Evolutionary conservation across 2,329 filamentous ascomycete species (phyloP), one percentile per base, ranked within the genome.

Genomic region (Dothidotthia symphoricarpi): DNA sequence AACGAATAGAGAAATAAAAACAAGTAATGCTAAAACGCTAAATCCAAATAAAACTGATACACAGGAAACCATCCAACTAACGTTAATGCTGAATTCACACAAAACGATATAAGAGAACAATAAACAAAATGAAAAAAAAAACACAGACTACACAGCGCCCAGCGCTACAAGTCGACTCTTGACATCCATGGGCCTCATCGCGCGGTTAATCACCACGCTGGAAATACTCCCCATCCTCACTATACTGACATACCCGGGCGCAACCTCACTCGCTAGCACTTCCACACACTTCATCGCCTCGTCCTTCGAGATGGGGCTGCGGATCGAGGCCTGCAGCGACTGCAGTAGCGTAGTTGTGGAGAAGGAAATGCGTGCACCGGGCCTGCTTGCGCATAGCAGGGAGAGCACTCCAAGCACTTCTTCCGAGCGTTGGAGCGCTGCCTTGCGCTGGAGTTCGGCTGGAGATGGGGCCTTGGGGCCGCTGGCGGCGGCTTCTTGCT

Each of bases 371-470:
- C 71, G 64, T 24, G 51, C 42, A 17, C 59, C 59, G 6, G 59
- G 51, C 29, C 58, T 60, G 39, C 47, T 58, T 3, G 64, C 66
- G 10, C 66, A 67, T 7, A 75, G 60, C 3, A 74, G 55, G 0
- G 67, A 66, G 2, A 75, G 55, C 2, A 74, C 64, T 2, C 64
- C 59, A 0, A 71, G 54, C 8, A 75, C 63, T 25, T 75, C 72
- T 42, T 71, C 67, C 3, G 71, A 58, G 12, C 72, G 68, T 36
- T 74, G 69, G 1, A 75, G 65, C 2, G 74, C 74, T 1, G 71
- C 66, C 33, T 54, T 60, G n/a, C 72, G 72, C 27, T 69, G 67
- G 4, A 71, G 60, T 33, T 74, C 65, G 10, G 67, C 66, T 17
- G 66, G 61, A 0, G 69, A 66, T 1, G 69, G 70, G 1, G 69